Conservation (phyloP, 768 basidiomycete species). For the Lactarius psammicola region DNA sequence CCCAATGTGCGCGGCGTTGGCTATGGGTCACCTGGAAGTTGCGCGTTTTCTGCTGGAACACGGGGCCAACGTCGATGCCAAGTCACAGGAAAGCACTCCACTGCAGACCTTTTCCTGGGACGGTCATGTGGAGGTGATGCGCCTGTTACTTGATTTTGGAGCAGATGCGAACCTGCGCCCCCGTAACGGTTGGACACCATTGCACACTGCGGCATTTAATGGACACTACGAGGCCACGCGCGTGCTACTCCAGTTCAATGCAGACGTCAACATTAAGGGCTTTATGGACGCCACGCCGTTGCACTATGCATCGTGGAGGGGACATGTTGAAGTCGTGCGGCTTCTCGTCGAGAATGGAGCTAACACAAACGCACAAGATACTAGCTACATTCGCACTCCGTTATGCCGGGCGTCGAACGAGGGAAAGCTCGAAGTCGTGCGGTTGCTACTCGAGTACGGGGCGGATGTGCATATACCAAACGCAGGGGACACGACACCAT, state of each 20-base stretch:
- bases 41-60: background rate
- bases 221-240: background rate
- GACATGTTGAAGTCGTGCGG: background rate
- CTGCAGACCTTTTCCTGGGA: background rate
- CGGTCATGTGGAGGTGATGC: background rate
- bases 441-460: background rate
- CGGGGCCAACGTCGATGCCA: background rate
- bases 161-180: background rate
- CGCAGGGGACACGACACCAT: background rate
- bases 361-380: background rate
- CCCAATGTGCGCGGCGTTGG: background rate
- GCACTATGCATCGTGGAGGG: background rate
- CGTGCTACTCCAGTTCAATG: background rate
- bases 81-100: background rate
- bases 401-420: background rate
- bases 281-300: background rate
- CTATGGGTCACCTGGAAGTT: background rate
- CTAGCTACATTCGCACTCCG: background rate
- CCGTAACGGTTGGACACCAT: too few species aligned
- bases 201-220: background rate
- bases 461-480: background rate
- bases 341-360: background rate
- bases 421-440: background rate
- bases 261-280: background rate
- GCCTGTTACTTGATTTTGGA: background rate